Conservation (phyloP, 768 basidiomycete genomes). For the Pulveroboletus sp. region DNA sequence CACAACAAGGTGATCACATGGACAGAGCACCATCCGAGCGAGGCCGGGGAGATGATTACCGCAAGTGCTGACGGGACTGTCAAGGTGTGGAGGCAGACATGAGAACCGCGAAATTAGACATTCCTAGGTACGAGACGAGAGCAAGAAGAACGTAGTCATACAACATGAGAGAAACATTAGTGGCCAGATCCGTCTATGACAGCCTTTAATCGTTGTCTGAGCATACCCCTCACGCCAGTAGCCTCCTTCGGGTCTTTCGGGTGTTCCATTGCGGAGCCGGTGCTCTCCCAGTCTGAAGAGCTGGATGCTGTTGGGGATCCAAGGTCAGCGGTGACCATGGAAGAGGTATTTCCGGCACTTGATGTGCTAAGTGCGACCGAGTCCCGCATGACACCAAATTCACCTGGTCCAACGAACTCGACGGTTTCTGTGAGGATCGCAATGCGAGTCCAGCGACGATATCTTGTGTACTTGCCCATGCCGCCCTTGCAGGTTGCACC, state of each 20-base stretch:
- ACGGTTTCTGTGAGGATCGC: slow-evolving; percentile 73
- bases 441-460: slow-evolving; percentile 81
- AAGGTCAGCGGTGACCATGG: slow-evolving; percentile 23
- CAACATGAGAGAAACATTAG: slow-evolving; percentile 15
- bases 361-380: slow-evolving; percentile 19
- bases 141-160: slow-evolving; percentile 11
- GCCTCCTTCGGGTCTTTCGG: slow-evolving; percentile 18
- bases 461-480: slow-evolving; percentile 89
- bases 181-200: slow-evolving; percentile 26
- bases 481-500: slow-evolving; percentile 67
- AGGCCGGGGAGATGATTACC: slow-evolving; percentile 79
- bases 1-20: slow-evolving; percentile 87
- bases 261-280: slow-evolving; percentile 21
- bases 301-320: slow-evolving; percentile 28
- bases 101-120: slow-evolving; percentile 1
- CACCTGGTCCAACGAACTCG: slow-evolving; percentile 44
- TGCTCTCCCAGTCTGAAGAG: slow-evolving; percentile 29
- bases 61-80: slow-evolving; percentile 88
- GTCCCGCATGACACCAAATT: slow-evolving; percentile 28
- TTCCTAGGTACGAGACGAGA: not conserved
- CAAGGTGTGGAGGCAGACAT: slow-evolving; percentile 75
- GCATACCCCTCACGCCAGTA: slow-evolving; percentile 9
- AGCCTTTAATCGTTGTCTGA: slow-evolving; percentile 30
- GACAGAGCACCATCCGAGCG: slow-evolving; percentile 85
- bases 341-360: slow-evolving; percentile 11